Percentiles rank a stretch among this genome's conserved stretches.
Evolutionary conservation across 2,329 filamentous ascomycete genomes (phyloP).

Genomic region (Sarocladiaceae sp.): DNA sequence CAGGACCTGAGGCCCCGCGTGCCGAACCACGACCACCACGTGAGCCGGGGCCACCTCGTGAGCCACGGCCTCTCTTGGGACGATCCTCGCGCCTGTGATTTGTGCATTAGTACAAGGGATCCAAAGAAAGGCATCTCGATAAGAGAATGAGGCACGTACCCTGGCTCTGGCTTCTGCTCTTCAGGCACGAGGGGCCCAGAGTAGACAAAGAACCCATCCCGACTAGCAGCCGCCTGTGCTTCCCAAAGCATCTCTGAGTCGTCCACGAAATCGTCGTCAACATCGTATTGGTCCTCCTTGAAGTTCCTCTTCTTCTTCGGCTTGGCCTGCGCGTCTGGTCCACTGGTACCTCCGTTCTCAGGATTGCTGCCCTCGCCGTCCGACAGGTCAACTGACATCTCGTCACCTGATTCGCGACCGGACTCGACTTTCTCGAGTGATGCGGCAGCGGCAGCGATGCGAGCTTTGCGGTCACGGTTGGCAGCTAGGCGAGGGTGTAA

Average conservation of each 20-base stretch:
- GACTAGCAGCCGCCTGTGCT: conserved; percentile 85
- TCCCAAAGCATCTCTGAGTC: conserved; percentile 95
- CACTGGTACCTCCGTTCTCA: conserved; percentile 66
- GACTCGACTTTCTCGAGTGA: conserved; percentile 72
- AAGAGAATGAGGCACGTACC: conserved; percentile 33
- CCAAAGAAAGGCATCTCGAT: background rate
- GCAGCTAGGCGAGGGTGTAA: conserved; percentile 87
- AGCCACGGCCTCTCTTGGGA: conserved; percentile 59
- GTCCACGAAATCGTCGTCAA: conserved; percentile 79
- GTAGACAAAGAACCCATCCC: conserved; percentile 97
- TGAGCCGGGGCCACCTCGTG: conserved; percentile 32
- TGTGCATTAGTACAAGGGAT: conserved; percentile 26
- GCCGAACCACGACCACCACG: conserved; percentile 51
- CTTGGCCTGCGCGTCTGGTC: conserved; percentile 55
- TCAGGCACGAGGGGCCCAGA: conserved; percentile 85
- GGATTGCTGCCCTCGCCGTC: conserved; percentile 75
- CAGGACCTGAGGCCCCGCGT: conserved; percentile 39
- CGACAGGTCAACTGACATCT: conserved; percentile 76
- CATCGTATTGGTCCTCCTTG: conserved; percentile 77
- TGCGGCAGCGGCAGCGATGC: conserved; percentile 82
- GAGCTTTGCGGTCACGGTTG: conserved; percentile 77
- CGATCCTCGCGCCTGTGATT: conserved; percentile 63
- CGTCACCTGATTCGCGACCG: conserved; percentile 64
- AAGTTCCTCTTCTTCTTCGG: conserved; percentile 75
- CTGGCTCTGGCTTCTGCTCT: conserved; percentile 62